Conservation (phyloP, 768 basidiomycete genomes). For the Leccinum disarticulatum region DNA sequence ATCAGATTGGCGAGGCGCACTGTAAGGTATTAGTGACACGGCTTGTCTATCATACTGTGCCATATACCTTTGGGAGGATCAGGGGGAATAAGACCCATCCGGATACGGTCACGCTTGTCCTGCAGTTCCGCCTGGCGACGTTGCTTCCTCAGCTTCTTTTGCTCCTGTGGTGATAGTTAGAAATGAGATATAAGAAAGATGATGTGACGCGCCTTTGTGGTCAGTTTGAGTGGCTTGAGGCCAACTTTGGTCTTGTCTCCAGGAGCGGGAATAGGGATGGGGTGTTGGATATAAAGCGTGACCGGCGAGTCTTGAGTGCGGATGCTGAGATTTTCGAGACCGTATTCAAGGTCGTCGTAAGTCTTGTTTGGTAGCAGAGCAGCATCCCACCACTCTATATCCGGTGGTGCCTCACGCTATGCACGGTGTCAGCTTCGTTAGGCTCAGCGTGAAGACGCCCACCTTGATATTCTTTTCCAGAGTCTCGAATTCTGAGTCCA, state of each 20-base stretch:
- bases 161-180: slow-evolving; percentile 50
- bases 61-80: slow-evolving; percentile 87
- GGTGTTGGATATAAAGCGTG: slow-evolving; percentile 92
- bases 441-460: slow-evolving; percentile 17
- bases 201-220: slow-evolving; percentile 62
- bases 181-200: neutral
- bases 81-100: slow-evolving; percentile 94
- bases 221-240: slow-evolving; percentile 88
- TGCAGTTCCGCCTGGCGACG: slow-evolving; percentile 84
- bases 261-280: slow-evolving; percentile 92
- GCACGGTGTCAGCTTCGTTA: slow-evolving; percentile 4
- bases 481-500: slow-evolving; percentile 91
- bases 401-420: slow-evolving; percentile 83
- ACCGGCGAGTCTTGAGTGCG: slow-evolving; percentile 71
- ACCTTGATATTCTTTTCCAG: slow-evolving; percentile 90
- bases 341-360: slow-evolving; percentile 72
- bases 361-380: slow-evolving; percentile 75
- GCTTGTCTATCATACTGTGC: too few relatives aligned
- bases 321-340: slow-evolving; percentile 60
- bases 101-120: slow-evolving; percentile 91
- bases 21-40: slow-evolving; percentile 27
- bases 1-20: slow-evolving; percentile 95
- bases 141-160: slow-evolving; percentile 96
- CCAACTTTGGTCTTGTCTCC: slow-evolving; percentile 77
- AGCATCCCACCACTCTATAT: slow-evolving; percentile 97